Base-by-base conservation (phyloP, 345 rosid species). In the Acer yangbiense region DNA sequence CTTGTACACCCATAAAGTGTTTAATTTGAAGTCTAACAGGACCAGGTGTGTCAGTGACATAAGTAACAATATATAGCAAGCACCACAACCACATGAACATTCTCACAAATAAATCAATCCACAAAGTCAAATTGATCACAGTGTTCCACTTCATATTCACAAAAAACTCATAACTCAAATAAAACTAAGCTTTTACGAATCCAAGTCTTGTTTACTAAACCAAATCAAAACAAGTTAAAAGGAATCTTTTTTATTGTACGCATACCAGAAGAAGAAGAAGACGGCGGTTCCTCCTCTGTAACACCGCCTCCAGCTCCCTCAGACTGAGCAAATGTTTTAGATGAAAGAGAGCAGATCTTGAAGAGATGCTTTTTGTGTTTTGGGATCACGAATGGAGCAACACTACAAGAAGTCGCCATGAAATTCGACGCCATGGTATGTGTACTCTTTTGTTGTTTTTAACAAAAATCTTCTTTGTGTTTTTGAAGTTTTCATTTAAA, bases 241-340 rank as follows among this genome's bases (percentile, higher is more conserved):
- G 72, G 10, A 44, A 6, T 1, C 0, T 39, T 27, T 21, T 69
- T 68, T 0, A 6, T 18, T 6, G 35, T 0, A 29, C 4, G 44
- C 60, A 72, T 77, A 87, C 96, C 91, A 70, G 91, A 79, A 78
- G 81, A 73, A 9, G 86, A 46, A 32, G 80, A 74, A 41, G 86
- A 54, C 20, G 81, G 72, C 18, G 86, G 82, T 39, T 82, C 85
- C 76, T 82, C 86, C 18, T 86, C 85, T 35, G 88, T 83, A 74
- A 80, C 71, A 57, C 89, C 85, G 63, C 77, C 68, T 72, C 85
- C 84, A 67, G 80, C 72, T 20, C 78, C 77, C 23, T 85, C 84
- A 10, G 93, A 76, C 48, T 76, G 90, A 75, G 89, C 91, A 61
- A 80, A 83, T 64, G 85, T 35, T 74, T 73, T 71, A 65, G 41